Evolutionary conservation across 192 early-diverging fungal genomes (phyloP).

Genomic region (Gaertneriomyces sp.): DNA sequence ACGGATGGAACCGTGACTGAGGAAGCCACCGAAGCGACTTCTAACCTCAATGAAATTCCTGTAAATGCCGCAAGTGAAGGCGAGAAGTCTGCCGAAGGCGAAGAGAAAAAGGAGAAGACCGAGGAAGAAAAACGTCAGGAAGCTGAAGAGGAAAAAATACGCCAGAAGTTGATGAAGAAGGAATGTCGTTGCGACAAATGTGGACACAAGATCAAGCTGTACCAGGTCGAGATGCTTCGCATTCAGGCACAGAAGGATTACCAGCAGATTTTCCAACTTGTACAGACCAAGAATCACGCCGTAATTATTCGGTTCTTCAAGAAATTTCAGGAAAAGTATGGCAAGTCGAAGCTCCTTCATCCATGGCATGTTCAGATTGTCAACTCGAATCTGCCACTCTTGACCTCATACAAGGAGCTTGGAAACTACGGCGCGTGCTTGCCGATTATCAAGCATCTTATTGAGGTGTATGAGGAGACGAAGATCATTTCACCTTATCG

Average conservation of each 20-base stretch:
- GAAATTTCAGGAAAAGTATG: constrained; percentile 46
- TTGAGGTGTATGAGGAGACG: constrained; percentile 48
- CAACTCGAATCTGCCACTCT: constrained; percentile 42
- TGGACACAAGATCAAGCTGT: constrained; percentile 20
- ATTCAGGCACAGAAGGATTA: constrained; percentile 40
- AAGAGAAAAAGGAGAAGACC: constrained; percentile 25
- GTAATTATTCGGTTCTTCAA: constrained; percentile 36
- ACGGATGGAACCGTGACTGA: constrained; percentile 20
- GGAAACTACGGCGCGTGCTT: constrained; percentile 38
- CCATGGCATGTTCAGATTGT: constrained; percentile 50
- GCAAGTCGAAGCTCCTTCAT: constrained; percentile 46
- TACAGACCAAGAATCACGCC: neutral
- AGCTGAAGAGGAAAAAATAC: constrained; percentile 12
- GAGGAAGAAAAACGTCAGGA: constrained; percentile 49
- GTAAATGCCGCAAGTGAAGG: constrained; percentile 29
- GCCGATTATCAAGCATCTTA: constrained; percentile 35
- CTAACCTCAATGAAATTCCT: constrained; percentile 19
- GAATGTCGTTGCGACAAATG: constrained; percentile 50
- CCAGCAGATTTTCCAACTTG: constrained; percentile 10
- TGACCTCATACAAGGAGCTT: constrained; percentile 34
- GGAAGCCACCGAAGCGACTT: constrained; percentile 32
- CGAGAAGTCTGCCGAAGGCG: neutral
- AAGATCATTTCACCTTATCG: constrained; percentile 50
- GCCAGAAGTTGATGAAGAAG: constrained; percentile 32
- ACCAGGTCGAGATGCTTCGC: constrained; percentile 19